phyloP scores from a whole-genome alignment of 2,329 filamentous ascomycete species.

The Colletotrichum musicola region DNA sequence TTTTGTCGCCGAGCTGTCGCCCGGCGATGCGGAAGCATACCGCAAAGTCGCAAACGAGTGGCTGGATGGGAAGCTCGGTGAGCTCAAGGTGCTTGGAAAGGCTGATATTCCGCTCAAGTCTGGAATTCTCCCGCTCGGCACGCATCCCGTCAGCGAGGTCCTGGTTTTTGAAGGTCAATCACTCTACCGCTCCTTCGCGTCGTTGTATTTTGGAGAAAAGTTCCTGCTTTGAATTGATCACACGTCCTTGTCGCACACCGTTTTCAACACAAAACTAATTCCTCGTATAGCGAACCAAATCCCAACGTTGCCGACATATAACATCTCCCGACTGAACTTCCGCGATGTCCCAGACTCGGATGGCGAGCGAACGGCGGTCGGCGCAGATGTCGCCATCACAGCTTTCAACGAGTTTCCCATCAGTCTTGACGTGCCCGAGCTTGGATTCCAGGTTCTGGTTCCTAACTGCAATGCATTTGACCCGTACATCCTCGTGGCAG shows the following conservation, averaged over 20 bases:
- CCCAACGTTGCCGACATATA: conserved; percentile 83
- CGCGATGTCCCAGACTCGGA: conserved; percentile 72
- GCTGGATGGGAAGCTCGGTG: conserved; percentile 81
- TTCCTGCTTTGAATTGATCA: conserved; percentile 47
- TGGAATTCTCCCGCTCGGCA: conserved; percentile 83
- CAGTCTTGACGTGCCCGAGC: conserved; percentile 79
- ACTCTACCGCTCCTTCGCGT: conserved; percentile 73
- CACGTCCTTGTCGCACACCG: conserved; percentile 27
- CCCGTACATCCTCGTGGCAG: conserved; percentile 81
- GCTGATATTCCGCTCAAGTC: conserved; percentile 81
- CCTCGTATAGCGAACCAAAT: conserved; percentile 72
- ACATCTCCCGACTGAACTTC: conserved; percentile 84
- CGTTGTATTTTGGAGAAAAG: conserved; percentile 73
- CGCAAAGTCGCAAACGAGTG: conserved; percentile 88
- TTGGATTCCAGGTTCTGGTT: conserved; percentile 88
- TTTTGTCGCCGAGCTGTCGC: conserved; percentile 80
- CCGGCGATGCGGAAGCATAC: conserved; percentile 82
- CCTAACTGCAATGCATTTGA: conserved; percentile 81
- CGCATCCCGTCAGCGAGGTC: conserved; percentile 79
- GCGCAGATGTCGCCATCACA: conserved; percentile 80
- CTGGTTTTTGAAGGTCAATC: conserved; percentile 86
- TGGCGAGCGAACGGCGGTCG: conserved; percentile 74
- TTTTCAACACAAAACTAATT: conserved; percentile 30
- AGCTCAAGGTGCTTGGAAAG: conserved; percentile 79
- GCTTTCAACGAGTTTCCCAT: conserved; percentile 84